Conservation (phyloP, 2,329 filamentous ascomycete genomes). For the Talaromyces sp. region DNA sequence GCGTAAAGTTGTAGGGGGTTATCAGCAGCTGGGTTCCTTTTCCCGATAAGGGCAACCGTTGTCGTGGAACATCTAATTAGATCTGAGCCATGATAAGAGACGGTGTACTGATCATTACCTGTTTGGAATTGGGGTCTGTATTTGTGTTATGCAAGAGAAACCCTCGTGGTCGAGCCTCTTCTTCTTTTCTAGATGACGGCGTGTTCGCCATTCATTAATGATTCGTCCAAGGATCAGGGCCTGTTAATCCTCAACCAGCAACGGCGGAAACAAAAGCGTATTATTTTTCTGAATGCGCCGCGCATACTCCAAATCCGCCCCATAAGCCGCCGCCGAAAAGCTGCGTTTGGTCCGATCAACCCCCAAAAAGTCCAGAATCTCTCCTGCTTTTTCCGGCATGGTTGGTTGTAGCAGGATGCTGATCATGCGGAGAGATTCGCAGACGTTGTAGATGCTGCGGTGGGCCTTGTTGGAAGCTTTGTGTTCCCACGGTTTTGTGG, state of each 20-base stretch:
- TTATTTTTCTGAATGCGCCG: slow-evolving; percentile 28
- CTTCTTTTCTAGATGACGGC: too few species aligned
- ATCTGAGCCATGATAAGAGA: neutral
- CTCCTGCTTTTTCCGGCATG: slow-evolving; percentile 72
- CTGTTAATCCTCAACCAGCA: slow-evolving; percentile 33
- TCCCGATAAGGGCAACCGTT: neutral
- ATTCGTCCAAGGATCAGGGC: too few species aligned
- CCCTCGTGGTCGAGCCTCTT: neutral
- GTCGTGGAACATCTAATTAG: neutral
- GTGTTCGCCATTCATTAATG: too few species aligned
- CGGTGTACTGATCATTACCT: neutral
- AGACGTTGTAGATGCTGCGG: slow-evolving; percentile 62
- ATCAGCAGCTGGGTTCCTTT: neutral
- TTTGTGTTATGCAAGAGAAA: neutral
- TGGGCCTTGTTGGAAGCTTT: slow-evolving; percentile 41
- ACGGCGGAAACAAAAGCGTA: slow-evolving; percentile 49
- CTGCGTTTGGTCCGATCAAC: slow-evolving; percentile 59
- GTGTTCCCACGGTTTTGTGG: slow-evolving; percentile 62
- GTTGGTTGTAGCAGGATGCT: slow-evolving; percentile 87
- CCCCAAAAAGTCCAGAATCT: slow-evolving; percentile 71
- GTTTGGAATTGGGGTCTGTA: neutral
- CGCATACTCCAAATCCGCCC: slow-evolving; percentile 61
- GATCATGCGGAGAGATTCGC: slow-evolving; percentile 71
- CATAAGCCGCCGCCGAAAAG: slow-evolving; percentile 57
- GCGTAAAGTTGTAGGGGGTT: neutral